Base-by-base conservation (phyloP, 495 filamentous ascomycete genomes). In the Penicillium pancosmium region DNA sequence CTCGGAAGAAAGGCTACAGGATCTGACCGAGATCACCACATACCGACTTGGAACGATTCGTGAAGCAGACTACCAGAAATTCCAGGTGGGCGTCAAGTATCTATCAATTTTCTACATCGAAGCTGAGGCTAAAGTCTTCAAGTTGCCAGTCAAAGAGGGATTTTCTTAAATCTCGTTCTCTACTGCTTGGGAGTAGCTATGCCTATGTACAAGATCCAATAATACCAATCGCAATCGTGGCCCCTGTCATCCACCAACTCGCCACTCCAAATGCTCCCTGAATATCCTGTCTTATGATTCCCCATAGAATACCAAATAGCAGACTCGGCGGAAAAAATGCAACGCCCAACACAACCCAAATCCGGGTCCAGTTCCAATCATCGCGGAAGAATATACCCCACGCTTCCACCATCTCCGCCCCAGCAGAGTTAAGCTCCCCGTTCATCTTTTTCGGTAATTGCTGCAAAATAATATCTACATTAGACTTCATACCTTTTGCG, bases 221-320 rank as follows among this genome's bases (percentile, higher is more conserved):
- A 13, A 50, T 33, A 12, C 12, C 48, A 33, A 50, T 12, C 10
- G 7, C 21, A 33, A 50, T 50, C 0, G 48, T 50, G 8, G 48
- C 48, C 15, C 21, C 48, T 33, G 25, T 27, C 48, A 50, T 50
- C 48, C 48, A 50, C 48, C 48, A 50, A n/a, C 23, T n/a, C 1
- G 48, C 48, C 10, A 50, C 25, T 5, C 48, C 48, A 33, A 50
- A 50, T 7, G 48, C 48, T n/a, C 48, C 48, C 15, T 50, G 48
- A 4, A 50, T 33, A 50, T 50, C 48, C 21, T 33, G 7, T 23
- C 16, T 33, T 12, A 50, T 6, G 18, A 50, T 18, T 15, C 48
- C 48, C 48, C 48, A 50, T 23, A 50, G 5, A 13, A 50, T 33
- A 3, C 48, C 48, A 50, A 33, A 50, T n/a, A 50, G 16, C 18